Evolutionary conservation across 495 filamentous ascomycete genomes (phyloP), one percentile per base, ranked within the genome.

Genomic region (Penicillium canescens): DNA sequence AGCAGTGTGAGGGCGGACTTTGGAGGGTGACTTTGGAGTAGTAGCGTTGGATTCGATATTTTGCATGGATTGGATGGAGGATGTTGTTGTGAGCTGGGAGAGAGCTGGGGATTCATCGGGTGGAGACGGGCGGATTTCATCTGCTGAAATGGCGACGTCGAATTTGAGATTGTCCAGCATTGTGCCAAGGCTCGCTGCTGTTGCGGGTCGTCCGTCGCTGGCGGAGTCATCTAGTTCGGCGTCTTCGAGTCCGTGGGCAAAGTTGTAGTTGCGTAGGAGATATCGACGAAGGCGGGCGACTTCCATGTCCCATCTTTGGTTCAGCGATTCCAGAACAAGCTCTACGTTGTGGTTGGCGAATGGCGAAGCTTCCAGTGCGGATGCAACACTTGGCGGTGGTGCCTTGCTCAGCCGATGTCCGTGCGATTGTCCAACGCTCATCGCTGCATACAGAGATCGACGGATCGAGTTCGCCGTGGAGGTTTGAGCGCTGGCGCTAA

Each of bases 301-400:
- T 62, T 89, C 83, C 5, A 69, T 63, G 26, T 85, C 79, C 87
- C 87, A 90, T 62, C 81, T 84, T 16, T 78, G 77, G 41, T 78
- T 77, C 34, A 90, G 60, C 0, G 84, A 73, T 18, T 72, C 66
- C 34, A 89, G 65, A n/a, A 81, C 76, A 28, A 68, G 68, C 9
- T 80, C 73, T 6, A 84, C 65, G 53, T 86, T 81, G 34, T 82
- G 74, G 6, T 67, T 59, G 18, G 74, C 70, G 18, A 72, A 67
- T n/a, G 60, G 56, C 4, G 67, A 60, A 6, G 62, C 49, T 6
- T 70, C 68, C 18, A 62, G 28, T 16, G 69, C 49, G 3, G 64
- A 60, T 11, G 50, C 49, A 36, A 54, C 45, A 42, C 55, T 60
- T 11, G 60, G 54, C 45, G 69, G 61, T 44, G 55, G 57, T 52